Percentiles rank a stretch among this genome's conserved stretches.
These are phyloP conservation scores for Lyophyllum semitale DNA, from an alignment of 768 basidiomycete genomes.

Conservation along the genomic window DNA sequence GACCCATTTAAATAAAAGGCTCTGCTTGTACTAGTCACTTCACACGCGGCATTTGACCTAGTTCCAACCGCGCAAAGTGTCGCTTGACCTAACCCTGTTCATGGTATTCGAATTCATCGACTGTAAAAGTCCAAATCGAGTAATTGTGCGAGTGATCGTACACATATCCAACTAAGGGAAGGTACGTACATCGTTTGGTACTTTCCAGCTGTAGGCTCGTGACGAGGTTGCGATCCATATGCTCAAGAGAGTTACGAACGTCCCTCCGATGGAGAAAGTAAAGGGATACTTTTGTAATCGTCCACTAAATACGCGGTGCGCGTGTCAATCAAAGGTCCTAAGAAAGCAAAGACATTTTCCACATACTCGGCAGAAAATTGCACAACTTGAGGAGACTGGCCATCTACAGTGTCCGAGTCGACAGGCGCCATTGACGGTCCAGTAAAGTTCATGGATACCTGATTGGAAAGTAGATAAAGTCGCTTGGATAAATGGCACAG, in stretches of 20 bases:
- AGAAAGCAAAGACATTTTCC: no score
- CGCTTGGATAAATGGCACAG: neutral
- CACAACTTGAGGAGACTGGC: conserved; percentile 7
- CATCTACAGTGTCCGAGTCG: conserved; percentile 1
- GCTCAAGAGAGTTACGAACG: neutral
- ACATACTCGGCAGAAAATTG: neutral
- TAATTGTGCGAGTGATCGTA: no score
- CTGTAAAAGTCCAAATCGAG: no score
- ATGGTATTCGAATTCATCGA: no score
- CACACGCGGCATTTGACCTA: no score
- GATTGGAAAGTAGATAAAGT: neutral
- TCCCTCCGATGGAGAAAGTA: conserved; percentile 1
- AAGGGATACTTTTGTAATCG: conserved; percentile 7
- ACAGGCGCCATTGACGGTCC: neutral
- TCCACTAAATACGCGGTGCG: neutral
- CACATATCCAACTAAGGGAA: no score
- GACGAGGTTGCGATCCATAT: conserved; percentile 8
- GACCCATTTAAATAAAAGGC: no score
- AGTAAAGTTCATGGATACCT: conserved; percentile 7
- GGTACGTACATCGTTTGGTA: neutral
- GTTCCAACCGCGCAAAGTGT: no score
- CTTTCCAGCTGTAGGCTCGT: neutral
- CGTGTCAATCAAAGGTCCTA: no score
- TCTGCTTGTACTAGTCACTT: no score
- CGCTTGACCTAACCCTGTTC: no score